phyloP scores from a whole-genome alignment of 352 stramenopile species.

The Poterioochromonas sp. region DNA sequence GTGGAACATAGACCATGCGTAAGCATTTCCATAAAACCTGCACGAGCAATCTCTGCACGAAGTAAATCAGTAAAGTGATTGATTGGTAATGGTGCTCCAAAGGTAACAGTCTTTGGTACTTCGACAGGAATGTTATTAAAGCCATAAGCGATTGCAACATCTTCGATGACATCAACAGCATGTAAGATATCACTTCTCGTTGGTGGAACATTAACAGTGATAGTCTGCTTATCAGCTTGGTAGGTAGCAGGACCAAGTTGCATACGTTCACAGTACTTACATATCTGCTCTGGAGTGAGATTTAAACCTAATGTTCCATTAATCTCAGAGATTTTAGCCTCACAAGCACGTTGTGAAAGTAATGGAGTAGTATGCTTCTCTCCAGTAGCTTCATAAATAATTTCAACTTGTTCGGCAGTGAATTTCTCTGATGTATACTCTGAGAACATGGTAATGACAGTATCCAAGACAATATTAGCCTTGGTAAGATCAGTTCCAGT shows the following conservation, averaged over 20 bases:
- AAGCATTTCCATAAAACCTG: conserved; percentile 94
- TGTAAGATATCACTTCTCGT: conserved; percentile 97
- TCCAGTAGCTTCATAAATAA: conserved; percentile 76
- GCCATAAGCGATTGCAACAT: conserved; percentile 98
- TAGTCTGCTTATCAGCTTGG: conserved; percentile 8
- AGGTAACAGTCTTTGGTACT: conserved; percentile 85
- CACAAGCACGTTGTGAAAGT: conserved; percentile 71
- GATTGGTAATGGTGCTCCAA: conserved; percentile 86
- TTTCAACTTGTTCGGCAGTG: conserved; percentile 86
- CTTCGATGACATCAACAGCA: conserved; percentile 95
- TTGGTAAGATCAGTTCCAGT: conserved; percentile 99
- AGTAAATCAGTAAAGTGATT: conserved; percentile 96
- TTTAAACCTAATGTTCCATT: conserved; percentile 47
- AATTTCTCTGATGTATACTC: conserved; percentile 91
- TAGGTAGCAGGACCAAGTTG: conserved; percentile 77
- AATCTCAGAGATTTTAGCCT: conserved; percentile 50
- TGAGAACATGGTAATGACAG: conserved; percentile 97
- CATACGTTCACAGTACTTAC: conserved; percentile 92
- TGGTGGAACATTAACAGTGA: conserved; percentile 85
- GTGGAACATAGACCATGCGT: conserved; percentile 92
- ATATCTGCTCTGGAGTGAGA: conserved; percentile 74
- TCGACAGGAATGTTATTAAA: conserved; percentile 98
- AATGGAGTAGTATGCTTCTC: conserved; percentile 72
- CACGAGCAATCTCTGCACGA: conserved; percentile 90
- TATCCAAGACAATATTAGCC: conserved; percentile 98